Evolutionary conservation across 192 early-diverging fungal species (phyloP), one percentile per base, ranked within the genome.

Genomic region (Rhizophlyctis rosea): DNA sequence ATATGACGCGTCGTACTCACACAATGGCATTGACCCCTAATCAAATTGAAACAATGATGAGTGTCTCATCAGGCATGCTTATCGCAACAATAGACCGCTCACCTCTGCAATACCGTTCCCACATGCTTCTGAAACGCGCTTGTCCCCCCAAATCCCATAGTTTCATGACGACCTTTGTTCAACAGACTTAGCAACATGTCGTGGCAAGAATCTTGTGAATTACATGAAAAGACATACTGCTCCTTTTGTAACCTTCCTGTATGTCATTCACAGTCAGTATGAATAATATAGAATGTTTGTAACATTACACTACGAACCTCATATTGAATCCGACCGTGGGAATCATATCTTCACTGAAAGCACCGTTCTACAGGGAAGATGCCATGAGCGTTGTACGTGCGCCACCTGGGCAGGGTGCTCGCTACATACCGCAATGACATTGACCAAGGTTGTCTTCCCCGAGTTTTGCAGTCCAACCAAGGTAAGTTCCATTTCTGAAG

Each of bases 271-370:
- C 50, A 16, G 47, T 35, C 60, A 57, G 48, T 16, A 58, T 35
- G 2, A 33, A 48, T 0, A 28, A 33, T n/a, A n/a, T n/a, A n/a
- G n/a, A n/a, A n/a, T n/a, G n/a, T n/a, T n/a, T n/a, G n/a, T n/a
- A n/a, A n/a, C n/a, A n/a, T n/a, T n/a, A n/a, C 9, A 88, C 87
- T 34, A 92, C 88, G 67, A 89, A 98, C 65, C 95, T 84, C 97
- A 99, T 99, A 71, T 98, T 98, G 73, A 98, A 99, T 11, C 97
- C 97, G 24, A 99, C 94, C 4, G 97, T 99, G 2, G 97, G 97
- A 50, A 98, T 98, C 84, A 77, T 80, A 57, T 81, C 80, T 59
- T 82, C 82, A 18, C 59, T 82, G 86, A 94, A 80, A 62, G 66
- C 70, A 16, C 72, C 74, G 68, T 71, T 75, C 75, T 75, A 60